These are phyloP conservation scores for Wallacemonas rigidus DNA, from an alignment of 208 protist genomes.

Conservation along the genomic window DNA sequence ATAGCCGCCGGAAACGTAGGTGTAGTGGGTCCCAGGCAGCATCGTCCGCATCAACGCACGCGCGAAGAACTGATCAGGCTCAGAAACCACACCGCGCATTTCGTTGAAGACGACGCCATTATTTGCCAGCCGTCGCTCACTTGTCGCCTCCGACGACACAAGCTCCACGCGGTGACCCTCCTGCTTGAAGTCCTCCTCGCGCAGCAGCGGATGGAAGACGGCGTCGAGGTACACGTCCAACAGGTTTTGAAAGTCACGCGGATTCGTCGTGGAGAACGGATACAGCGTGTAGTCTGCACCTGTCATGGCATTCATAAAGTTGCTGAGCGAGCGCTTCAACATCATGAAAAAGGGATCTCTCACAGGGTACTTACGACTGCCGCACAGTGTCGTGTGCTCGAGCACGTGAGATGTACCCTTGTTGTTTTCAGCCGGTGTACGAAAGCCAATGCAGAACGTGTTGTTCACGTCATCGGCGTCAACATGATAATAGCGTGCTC, in stretches of 20 bases:
- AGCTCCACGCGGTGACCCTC: slow-evolving; percentile 92
- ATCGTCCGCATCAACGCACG: slow-evolving; percentile 68
- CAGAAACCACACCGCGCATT: slow-evolving; percentile 92
- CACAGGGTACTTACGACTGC: slow-evolving; percentile 95
- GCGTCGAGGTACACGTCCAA: slow-evolving; percentile 94
- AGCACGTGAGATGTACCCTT: slow-evolving; percentile 97
- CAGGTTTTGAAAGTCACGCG: slow-evolving; percentile 92
- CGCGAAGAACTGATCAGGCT: slow-evolving; percentile 82
- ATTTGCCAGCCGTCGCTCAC: slow-evolving; percentile 49
- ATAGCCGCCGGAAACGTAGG: slow-evolving; percentile 88
- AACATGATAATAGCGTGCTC: slow-evolving; percentile 91
- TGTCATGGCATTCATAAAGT: slow-evolving; percentile 95
- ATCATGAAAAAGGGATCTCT: slow-evolving; percentile 93
- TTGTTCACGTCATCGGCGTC: slow-evolving; percentile 96
- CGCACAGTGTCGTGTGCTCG: slow-evolving; percentile 97
- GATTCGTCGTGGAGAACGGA: slow-evolving; percentile 92
- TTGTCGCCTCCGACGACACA: slow-evolving; percentile 1
- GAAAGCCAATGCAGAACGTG: slow-evolving; percentile 96
- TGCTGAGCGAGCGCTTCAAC: slow-evolving; percentile 88
- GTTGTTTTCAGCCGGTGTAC: slow-evolving; percentile 92
- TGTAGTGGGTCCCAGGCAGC: slow-evolving; percentile 90
- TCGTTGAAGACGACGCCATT: slow-evolving; percentile 96
- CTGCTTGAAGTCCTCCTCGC: slow-evolving; percentile 90
- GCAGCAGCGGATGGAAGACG: slow-evolving; percentile 88
- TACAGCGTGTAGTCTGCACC: slow-evolving; percentile 94